Evolutionary conservation across 2,329 filamentous ascomycete species (phyloP).

Genomic region (Pseudogymnoascus sp.): DNA sequence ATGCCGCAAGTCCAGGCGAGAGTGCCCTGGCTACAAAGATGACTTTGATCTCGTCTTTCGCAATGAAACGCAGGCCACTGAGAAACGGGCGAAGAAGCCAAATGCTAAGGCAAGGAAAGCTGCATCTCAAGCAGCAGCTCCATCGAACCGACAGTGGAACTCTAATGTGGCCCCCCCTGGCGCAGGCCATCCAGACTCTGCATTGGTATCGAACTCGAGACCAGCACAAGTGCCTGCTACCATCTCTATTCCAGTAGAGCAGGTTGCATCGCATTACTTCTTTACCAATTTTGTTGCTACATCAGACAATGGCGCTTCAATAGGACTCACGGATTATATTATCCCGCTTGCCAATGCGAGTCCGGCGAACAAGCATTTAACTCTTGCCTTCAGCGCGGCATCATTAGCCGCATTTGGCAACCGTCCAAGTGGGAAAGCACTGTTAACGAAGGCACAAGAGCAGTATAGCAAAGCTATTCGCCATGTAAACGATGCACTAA

Average conservation of each 20-base stretch:
- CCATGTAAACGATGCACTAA: slow-evolving; percentile 43
- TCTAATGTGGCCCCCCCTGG: background rate
- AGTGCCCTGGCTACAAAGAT: slow-evolving; percentile 60
- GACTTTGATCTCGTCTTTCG: slow-evolving; percentile 66
- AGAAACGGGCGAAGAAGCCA: slow-evolving; percentile 41
- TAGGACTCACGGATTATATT: slow-evolving; percentile 52
- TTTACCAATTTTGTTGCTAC: slow-evolving; percentile 51
- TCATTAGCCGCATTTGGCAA: slow-evolving; percentile 50
- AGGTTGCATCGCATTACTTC: slow-evolving; percentile 51
- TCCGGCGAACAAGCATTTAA: slow-evolving; percentile 38
- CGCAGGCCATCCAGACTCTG: background rate
- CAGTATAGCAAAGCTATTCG: slow-evolving; percentile 48
- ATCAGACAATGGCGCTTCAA: slow-evolving; percentile 39
- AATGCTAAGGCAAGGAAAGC: background rate
- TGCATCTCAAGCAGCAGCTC: background rate
- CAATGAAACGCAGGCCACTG: slow-evolving; percentile 62
- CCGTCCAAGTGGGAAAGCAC: slow-evolving; percentile 30
- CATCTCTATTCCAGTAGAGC: slow-evolving; percentile 41
- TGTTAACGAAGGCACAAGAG: slow-evolving; percentile 35
- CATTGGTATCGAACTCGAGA: slow-evolving; percentile 12
- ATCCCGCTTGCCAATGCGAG: slow-evolving; percentile 44
- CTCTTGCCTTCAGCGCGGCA: slow-evolving; percentile 50
- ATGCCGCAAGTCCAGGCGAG: slow-evolving; percentile 53
- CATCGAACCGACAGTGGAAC: background rate
- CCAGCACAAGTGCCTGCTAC: slow-evolving; percentile 24